A percentile compares a stretch with the other conserved stretches of the same genome.
These are phyloP conservation scores for Ogataea polymorpha DNA, from an alignment of 805 yeast species.

Conservation along the genomic window DNA sequence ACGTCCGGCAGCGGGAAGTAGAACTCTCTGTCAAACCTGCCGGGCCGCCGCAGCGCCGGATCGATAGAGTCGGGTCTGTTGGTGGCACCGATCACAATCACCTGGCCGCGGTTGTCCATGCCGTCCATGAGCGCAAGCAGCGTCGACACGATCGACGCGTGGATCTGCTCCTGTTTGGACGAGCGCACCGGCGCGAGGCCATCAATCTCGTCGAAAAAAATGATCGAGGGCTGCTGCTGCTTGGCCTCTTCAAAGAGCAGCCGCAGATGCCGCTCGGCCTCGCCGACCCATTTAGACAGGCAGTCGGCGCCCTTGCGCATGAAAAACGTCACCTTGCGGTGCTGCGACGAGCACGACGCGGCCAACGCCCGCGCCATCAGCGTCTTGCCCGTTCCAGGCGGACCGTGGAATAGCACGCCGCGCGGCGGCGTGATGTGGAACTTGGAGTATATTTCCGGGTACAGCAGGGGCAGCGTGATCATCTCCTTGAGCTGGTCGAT, in stretches of 20 bases:
- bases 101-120: conserved; percentile 98
- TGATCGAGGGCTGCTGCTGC: conserved; percentile 92
- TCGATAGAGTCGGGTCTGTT: conserved; percentile 98
- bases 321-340: conserved; percentile 86
- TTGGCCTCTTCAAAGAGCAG: conserved; percentile 93
- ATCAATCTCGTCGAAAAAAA: conserved; percentile 96
- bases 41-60: conserved; percentile 95
- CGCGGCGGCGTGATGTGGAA: conserved; percentile 94
- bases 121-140: conserved; percentile 97
- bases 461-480: conserved; percentile 89
- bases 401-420: conserved; percentile 97
- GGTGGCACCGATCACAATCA: conserved; percentile 96
- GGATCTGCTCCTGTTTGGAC: conserved; percentile 96
- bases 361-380: conserved; percentile 97
- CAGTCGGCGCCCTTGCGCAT: conserved; percentile 99
- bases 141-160: conserved; percentile 95
- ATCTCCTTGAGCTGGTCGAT: conserved; percentile 92
- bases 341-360: conserved; percentile 84
- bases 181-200: conserved; percentile 98
- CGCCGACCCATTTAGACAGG: conserved; percentile 98
- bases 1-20: conserved; percentile 91
- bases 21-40: conserved; percentile 94
- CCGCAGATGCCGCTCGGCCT: conserved; percentile 92
- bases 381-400: conserved; percentile 99
- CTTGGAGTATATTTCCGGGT: conserved; percentile 89